Conservation (phyloP, 352 stramenopile genomes). For the Globisporangium sylvaticum region DNA sequence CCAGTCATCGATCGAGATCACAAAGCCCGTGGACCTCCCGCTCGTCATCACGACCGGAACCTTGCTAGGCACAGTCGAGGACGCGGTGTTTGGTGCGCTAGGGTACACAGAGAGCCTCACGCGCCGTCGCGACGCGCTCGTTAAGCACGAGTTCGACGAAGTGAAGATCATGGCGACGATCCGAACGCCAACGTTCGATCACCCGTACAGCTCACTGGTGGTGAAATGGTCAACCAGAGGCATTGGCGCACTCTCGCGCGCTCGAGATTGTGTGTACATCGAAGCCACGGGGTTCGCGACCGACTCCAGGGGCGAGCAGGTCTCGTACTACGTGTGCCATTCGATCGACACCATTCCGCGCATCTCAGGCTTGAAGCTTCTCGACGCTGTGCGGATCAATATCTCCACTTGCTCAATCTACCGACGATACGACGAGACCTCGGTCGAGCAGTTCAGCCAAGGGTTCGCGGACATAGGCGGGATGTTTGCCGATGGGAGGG, state of each 20-base stretch:
- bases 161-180: constrained; percentile 34
- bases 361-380: constrained; percentile 6
- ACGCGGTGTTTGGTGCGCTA: constrained; percentile 37
- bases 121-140: constrained; percentile 30
- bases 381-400: constrained; percentile 12
- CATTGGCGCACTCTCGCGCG: constrained; percentile 33
- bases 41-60: constrained; percentile 32
- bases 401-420: constrained; percentile 10
- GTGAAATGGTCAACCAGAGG: constrained; percentile 42
- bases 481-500: not conserved
- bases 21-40: constrained; percentile 3
- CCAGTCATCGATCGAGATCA: not conserved
- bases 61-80: constrained; percentile 36
- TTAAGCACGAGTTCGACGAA: constrained; percentile 32
- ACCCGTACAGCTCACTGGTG: constrained; percentile 38
- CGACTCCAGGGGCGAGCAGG: constrained; percentile 23
- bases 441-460: constrained; percentile 1
- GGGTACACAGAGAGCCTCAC: constrained; percentile 33
- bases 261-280: constrained; percentile 48
- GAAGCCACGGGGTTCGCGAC: constrained; percentile 36
- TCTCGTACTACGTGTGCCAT: constrained; percentile 24
- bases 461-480: not conserved
- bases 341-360: constrained; percentile 16
- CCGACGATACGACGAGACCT: not conserved
- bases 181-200: constrained; percentile 23